Percentiles rank a stretch among this genome's conserved stretches.
phyloP scores from a whole-genome alignment of 768 basidiomycete genomes.

The Mycena sanguinolenta region DNA sequence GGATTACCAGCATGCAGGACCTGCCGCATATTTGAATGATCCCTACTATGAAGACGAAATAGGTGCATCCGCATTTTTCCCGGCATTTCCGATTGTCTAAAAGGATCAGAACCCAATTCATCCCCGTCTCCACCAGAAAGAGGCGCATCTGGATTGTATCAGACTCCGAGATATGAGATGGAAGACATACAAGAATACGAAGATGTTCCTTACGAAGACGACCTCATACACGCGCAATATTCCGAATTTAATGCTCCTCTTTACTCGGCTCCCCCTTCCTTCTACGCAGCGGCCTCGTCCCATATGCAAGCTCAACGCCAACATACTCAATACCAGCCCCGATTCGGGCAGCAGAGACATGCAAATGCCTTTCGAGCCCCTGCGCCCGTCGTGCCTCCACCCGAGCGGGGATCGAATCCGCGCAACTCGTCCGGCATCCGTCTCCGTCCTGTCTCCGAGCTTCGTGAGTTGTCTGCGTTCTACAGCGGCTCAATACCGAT shows the following conservation, averaged over 20 bases:
- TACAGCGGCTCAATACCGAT: constrained; percentile 21
- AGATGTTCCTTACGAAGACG: constrained; percentile 27
- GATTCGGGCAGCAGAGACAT: constrained; percentile 4
- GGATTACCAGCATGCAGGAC: neutral
- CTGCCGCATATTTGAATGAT: constrained; percentile 32
- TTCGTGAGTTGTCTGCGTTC: constrained; percentile 63
- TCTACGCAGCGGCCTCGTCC: constrained; percentile 9
- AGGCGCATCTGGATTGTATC: constrained; percentile 10
- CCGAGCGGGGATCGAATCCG: constrained; percentile 41
- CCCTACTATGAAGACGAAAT: constrained; percentile 51
- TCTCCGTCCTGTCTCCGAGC: constrained; percentile 78
- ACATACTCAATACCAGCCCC: neutral
- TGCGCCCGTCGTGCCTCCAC: constrained; percentile 1
- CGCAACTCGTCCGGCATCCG: constrained; percentile 60
- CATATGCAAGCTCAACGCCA: neutral
- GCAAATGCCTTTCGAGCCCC: constrained; percentile 11
- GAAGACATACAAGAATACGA: constrained; percentile 28
- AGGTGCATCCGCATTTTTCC: constrained; percentile 51
- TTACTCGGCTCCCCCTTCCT: constrained; percentile 17
- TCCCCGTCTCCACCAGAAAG: constrained; percentile 49
- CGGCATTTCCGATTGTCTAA: constrained; percentile 11
- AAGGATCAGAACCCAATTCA: constrained; percentile 27
- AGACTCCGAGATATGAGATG: constrained; percentile 1
- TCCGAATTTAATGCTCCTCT: neutral
- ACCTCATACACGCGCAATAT: constrained; percentile 24